Evolutionary conservation across 495 filamentous ascomycete genomes (phyloP), one percentile per base, ranked within the genome.

Genomic region (Friedmanniomyces endolithicus): DNA sequence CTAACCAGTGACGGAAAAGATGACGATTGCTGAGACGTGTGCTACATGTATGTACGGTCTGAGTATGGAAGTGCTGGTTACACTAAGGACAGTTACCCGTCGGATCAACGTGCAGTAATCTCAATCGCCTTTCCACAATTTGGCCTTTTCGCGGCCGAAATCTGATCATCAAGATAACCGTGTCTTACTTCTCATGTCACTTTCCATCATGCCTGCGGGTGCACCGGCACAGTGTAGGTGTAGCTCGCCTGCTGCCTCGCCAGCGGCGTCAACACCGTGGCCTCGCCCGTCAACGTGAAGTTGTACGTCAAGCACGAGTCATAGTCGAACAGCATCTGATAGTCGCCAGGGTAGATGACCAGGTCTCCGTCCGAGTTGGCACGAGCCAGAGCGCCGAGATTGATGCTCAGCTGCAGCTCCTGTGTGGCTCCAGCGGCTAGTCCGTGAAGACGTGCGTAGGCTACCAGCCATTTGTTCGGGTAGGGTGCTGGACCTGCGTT

Each of bases 321-420:
- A 25, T 60, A 65, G 41, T 87, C 82, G 48, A 87, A 55, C 20
- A 73, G 64, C 54, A 87, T 25, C 25, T 71, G 72, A 62, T 87
- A 86, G 1, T 66, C 71, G 0, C 84, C 84, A 2, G 84, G 83
- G 62, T 83, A 86, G 43, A 87, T 55, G 20, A 84, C 69, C 19
- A 71, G 72, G 60, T 85, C 77, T 0, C 84, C 84, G 4, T 56
- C 61, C 25, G 71, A 71, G 58, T 85, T 76, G 0, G 74, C 74
- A 11, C 84, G 69, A 0, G 81, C 78, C 22, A 87, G 56, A 35
- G 71, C 74, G 12, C 77, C 82, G 25, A 85, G 61, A 12, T 72
- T 79, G 49, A 84, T 61, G 0, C 69, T 67, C 39, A 87, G 60
- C 11, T 52, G 59, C 20, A 74, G 68, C 0, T 58, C 68, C 43